Evolutionary conservation across 129 eudicot genomes (phyloP).

Genomic region (Artemisia argyi): DNA sequence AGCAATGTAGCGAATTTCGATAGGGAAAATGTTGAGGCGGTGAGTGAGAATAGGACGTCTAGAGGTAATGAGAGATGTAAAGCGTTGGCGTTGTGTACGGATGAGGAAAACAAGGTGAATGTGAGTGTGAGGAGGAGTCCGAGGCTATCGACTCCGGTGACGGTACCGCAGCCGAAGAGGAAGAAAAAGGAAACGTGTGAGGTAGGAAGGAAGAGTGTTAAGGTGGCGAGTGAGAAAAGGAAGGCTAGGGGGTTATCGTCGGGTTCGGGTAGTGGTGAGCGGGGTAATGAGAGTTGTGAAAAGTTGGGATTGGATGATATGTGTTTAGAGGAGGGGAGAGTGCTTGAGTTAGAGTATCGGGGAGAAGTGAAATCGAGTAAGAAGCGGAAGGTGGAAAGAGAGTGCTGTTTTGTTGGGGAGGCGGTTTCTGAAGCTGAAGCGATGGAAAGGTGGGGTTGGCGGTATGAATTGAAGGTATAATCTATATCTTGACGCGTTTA

Average conservation of each 20-base stretch:
- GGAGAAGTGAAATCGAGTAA: neutral
- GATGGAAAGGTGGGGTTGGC: slow-evolving; percentile 70
- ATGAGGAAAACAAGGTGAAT: neutral
- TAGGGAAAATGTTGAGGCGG: too few species aligned
- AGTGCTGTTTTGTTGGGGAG: slow-evolving; percentile 54
- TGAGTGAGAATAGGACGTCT: too few species aligned
- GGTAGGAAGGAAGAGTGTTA: too few species aligned
- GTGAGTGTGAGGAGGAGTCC: slow-evolving; percentile 32
- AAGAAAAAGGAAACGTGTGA: neutral
- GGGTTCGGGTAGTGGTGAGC: neutral
- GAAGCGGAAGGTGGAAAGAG: slow-evolving; percentile 24
- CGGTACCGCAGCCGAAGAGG: slow-evolving; percentile 13
- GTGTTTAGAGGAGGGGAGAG: neutral
- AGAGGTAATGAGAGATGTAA: slow-evolving; percentile 16
- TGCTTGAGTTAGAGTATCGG: slow-evolving; percentile 8
- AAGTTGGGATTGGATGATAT: slow-evolving; percentile 23
- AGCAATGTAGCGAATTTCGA: too few species aligned
- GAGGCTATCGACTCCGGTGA: slow-evolving; percentile 32
- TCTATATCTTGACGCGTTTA: neutral
- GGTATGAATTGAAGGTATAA: slow-evolving; percentile 77
- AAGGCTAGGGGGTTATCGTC: too few species aligned
- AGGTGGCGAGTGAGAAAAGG: too few species aligned
- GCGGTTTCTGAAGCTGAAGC: slow-evolving; percentile 73
- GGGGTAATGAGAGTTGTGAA: slow-evolving; percentile 16
- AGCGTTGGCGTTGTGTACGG: slow-evolving; percentile 13